Evolutionary conservation across 208 protist species (phyloP), one percentile per base, ranked within the genome.

Genomic region (Leishmania tarentolae): DNA sequence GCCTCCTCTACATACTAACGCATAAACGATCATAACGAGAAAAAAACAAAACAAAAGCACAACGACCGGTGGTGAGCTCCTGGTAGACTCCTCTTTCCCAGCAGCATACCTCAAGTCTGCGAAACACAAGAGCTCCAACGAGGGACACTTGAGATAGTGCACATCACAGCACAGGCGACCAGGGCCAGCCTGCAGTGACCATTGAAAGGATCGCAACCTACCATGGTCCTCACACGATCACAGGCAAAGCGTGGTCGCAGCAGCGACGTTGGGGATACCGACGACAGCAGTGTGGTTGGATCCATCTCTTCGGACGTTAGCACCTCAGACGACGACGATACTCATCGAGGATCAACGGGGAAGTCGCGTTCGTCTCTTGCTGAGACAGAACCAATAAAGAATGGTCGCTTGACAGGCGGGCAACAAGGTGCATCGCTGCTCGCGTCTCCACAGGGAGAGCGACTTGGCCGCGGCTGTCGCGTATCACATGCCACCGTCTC

Each of bases 381-480:
- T 11, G 68, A 24, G 44, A n/a, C 44, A n/a, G 8, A 21, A 24
- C 7, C 42, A 19, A n/a, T 42, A n/a, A 72, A 11, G 68, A 72
- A 21, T 24, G 42, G 42, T 21, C 13, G 35, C 42, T 28, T 59
- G 47, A 31, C 8, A 28, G 17, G 47, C 19, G 76, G 65, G 57
- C 19, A 57, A 42, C 59, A 3, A 8, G 42, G 76, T 2, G 76
- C 53, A 53, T 31, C 44, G 42, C 31, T 50, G 35, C 75, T 52
- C 24, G 24, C 2, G 50, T 59, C 71, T 3, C 71, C 24, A 5
- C 8, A 11, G 0, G 68, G 75, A 8, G 89, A 96, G 84, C 81
- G 71, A 15, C 86, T 96, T 9, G 93, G 93, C 7, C 89, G 93
- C 28, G 93, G 93, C 28, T 94, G 88, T 75, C 91, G 93, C 0